Evolutionary conservation across 331 rosid species (phyloP).

Genomic region (Dryas integrifolia): DNA sequence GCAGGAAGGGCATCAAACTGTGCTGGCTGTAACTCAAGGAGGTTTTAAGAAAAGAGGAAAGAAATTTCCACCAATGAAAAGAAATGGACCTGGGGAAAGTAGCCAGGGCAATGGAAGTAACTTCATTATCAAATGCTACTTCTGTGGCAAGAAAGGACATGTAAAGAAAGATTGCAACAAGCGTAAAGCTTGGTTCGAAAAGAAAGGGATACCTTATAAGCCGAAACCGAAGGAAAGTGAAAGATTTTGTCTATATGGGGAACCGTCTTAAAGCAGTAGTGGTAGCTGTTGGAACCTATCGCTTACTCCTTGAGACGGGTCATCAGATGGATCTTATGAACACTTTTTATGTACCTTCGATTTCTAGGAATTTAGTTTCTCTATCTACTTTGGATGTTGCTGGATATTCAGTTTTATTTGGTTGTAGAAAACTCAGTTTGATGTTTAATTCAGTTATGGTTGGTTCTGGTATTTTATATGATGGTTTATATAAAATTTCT

Average conservation of each 20-base stretch:
- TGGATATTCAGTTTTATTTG: neutral
- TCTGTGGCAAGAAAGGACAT: too few relatives aligned
- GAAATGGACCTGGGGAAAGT: too few relatives aligned
- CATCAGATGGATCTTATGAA: neutral
- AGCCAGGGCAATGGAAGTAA: too few relatives aligned
- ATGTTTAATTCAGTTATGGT: neutral
- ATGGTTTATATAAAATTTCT: neutral
- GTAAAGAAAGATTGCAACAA: too few relatives aligned
- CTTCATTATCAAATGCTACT: too few relatives aligned
- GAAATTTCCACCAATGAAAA: too few relatives aligned
- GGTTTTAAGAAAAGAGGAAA: too few relatives aligned
- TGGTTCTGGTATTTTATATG: constrained; percentile 1
- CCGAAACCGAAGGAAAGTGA: neutral
- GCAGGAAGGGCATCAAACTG: too few relatives aligned
- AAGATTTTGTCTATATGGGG: neutral
- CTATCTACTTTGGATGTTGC: neutral
- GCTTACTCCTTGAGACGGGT: neutral
- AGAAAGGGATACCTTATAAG: constrained; percentile 7
- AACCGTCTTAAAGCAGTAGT: neutral
- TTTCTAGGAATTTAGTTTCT: neutral
- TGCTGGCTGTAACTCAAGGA: too few relatives aligned
- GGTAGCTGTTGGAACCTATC: neutral
- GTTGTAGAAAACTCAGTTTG: neutral
- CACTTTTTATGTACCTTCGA: too few relatives aligned
- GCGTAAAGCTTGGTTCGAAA: too few relatives aligned